Evolutionary conservation across 129 eudicot species (phyloP), one percentile per base, ranked within the genome.

Genomic region (Flaveria linearis): DNA sequence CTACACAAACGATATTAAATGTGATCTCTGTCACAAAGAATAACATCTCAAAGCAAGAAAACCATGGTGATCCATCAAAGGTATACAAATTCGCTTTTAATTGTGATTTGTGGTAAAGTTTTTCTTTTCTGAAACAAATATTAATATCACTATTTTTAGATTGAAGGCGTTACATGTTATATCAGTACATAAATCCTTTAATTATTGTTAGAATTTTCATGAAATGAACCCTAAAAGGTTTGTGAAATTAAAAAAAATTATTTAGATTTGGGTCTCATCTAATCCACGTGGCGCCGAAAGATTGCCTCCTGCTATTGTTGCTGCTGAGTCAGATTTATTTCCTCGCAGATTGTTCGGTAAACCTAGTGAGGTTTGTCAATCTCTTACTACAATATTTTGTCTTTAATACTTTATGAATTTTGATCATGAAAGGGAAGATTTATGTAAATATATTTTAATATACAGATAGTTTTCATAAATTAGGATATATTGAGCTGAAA

Each of bases 211-310:
- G 61, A 55, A n/a, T 7, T 53, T n/a, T n/a, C 26, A 8, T 55
- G 26, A 17, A 55, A 55, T 0, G 60, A 22, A 45, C 39, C 56
- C 41, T 45, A 26, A 22, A 46, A 43, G 9, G 7, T 42, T 62
- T 62, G 62, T 46, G 33, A 46, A 61, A 26, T 11, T 9, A n/a
- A 26, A 22, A 60, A 12, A 13, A 57, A 16, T 80, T 73, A 63
- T 86, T 80, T 77, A 91, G 96, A 91, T 94, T 64, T 91, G 97
- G 96, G 90, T 83, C 39, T 82, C 91, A 8, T 87, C 97, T 68
- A 94, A 94, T 69, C 99, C 99, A 33, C 72, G 79, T 79, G 99
- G 99, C 7, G 96, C 99, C 26, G 97, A 94, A 75, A 75, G 80
- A 75, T 78, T 91, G 70, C 97, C 97, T 10, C 97, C 99, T 22